Evolutionary conservation across 169 alveolate genomes (phyloP), one percentile per base, ranked within the genome.

Genomic region (Eimeria sp.): DNA sequence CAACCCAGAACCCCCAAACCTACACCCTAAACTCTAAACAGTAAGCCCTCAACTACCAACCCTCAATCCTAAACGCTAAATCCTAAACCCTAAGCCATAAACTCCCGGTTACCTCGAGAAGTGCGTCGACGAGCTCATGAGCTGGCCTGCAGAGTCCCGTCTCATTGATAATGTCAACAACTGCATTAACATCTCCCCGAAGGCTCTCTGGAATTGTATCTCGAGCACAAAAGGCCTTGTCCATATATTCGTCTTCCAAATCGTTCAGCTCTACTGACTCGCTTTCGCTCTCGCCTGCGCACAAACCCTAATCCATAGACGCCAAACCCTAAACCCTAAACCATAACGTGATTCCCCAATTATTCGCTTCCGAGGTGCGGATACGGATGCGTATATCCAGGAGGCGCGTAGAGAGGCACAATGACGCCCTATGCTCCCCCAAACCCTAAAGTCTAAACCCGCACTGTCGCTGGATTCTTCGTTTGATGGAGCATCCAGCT

Each of bases 1-100:
- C 22, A 73, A 73, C 51, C 20, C 49, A 9, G 11, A n/a, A 22
- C 1, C 86, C 86, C 25, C n/a, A 10, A 75, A 47, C 86, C 86
- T 10, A 43, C n/a, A 75, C 86, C 58, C 86, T 27, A 75, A 75
- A 75, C 58, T 51, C 86, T 27, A 75, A 75, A 30, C 86, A 47
- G 57, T 75, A 75, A 75, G 63, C 40, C 40, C 40, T 34, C 40
- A 34, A 34, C 40, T 34, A 34, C 40, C 40, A 54, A 49, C 89
- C 67, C 70, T 80, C 40, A 49, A 49, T 47, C 63, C 89, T 80
- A 80, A 80, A 22, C 89, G n/a, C 86, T 67, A 25, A 67, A 11
- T 2, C 78, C 78, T 30, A 67, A 67, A n/a, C 4, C 63, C 78
- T 67, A 67, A 67, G n/a, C 78, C 30, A 2, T 67, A 54, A 34